These are phyloP conservation scores for Ophiostoma sp. DNA, from an alignment of 2,329 filamentous ascomycete species.

Conservation along the genomic window DNA sequence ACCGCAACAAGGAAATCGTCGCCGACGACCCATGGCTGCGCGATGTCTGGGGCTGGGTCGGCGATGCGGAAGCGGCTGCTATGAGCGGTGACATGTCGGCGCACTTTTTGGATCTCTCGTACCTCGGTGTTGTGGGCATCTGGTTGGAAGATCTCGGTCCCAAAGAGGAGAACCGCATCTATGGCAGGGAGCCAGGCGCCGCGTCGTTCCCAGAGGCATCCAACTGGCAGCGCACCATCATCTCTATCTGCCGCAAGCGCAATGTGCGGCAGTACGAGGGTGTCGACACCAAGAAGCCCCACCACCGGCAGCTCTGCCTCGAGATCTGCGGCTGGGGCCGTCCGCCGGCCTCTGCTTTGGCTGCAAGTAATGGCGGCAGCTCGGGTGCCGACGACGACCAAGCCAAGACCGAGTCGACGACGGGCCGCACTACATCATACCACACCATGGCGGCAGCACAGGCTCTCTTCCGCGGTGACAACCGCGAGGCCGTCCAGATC, in stretches of 20 bases:
- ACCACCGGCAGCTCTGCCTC: constrained; percentile 69
- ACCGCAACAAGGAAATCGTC: constrained; percentile 60
- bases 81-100: constrained; percentile 65
- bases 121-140: constrained; percentile 65
- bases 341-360: constrained; percentile 30
- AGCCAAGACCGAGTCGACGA: constrained; percentile 5
- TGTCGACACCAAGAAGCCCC: constrained; percentile 49
- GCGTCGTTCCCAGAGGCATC: constrained; percentile 44
- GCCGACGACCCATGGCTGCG: constrained; percentile 68
- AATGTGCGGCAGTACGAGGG: constrained; percentile 42
- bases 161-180: constrained; percentile 27
- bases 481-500: constrained; percentile 61
- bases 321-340: constrained; percentile 69
- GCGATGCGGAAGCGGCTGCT: constrained; percentile 59
- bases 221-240: constrained; percentile 58
- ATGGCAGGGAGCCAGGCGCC: constrained; percentile 36
- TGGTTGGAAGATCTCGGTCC: constrained; percentile 65
- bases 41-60: constrained; percentile 72
- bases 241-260: constrained; percentile 57
- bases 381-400: not conserved
- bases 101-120: constrained; percentile 64
- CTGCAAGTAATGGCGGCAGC: not conserved
- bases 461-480: constrained; percentile 67
- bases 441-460: constrained; percentile 72
- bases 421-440: constrained; percentile 44